phyloP scores from a whole-genome alignment of 768 basidiomycete genomes.

The Tricholoma furcatifolium region DNA sequence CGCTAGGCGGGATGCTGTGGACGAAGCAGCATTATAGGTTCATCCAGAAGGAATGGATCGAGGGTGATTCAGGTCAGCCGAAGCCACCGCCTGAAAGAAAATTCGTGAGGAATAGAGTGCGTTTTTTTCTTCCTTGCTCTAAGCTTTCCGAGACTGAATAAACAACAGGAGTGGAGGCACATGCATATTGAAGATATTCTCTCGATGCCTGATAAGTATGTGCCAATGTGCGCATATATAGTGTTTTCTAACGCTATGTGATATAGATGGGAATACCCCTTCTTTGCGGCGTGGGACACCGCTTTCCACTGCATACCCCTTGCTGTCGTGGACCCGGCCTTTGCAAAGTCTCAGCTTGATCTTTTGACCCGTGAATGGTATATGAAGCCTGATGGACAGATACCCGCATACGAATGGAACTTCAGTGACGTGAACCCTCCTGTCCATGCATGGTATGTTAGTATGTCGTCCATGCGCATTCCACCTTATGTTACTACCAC shows the following conservation, averaged over 20 bases:
- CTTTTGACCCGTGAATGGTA: constrained; percentile 98
- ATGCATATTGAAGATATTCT: constrained; percentile 94
- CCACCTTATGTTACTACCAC: neutral
- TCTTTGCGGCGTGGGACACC: constrained; percentile 97
- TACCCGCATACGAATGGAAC: constrained; percentile 99
- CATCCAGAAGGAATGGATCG: constrained; percentile 94
- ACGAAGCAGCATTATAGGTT: constrained; percentile 97
- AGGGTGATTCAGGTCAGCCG: constrained; percentile 94
- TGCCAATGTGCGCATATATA: constrained; percentile 7
- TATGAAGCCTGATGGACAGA: constrained; percentile 98
- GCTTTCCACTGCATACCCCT: constrained; percentile 99
- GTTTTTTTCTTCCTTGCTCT: constrained; percentile 19
- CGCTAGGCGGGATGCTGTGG: constrained; percentile 96
- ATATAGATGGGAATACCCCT: constrained; percentile 94
- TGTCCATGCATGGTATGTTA: constrained; percentile 88
- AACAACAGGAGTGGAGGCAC: constrained; percentile 85
- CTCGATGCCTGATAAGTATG: constrained; percentile 98
- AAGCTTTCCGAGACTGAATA: neutral
- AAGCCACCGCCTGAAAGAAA: constrained; percentile 90
- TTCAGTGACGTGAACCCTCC: constrained; percentile 98
- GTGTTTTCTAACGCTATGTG: constrained; percentile 2
- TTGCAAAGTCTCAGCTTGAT: constrained; percentile 98
- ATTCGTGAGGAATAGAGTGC: constrained; percentile 75
- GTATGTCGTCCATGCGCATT: neutral
- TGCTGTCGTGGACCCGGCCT: constrained; percentile 91